Percentiles rank a stretch among this genome's conserved stretches.
Conservation (phyloP, 371 early-diverging fungal genomes). For the Mucor racemosus region DNA sequence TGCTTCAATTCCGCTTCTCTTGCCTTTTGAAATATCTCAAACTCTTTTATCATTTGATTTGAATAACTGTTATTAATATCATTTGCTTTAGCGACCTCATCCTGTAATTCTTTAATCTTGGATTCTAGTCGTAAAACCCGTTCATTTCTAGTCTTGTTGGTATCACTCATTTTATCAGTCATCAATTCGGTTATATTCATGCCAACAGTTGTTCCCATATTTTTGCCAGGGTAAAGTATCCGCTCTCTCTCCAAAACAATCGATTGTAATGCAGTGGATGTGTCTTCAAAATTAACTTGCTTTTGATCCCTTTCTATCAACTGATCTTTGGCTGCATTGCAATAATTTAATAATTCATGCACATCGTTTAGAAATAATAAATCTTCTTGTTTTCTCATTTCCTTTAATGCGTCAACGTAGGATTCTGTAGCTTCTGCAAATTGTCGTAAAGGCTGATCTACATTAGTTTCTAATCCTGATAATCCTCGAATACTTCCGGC, state of each 20-base stretch:
- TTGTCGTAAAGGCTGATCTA: conserved; percentile 73
- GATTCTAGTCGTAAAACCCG: conserved; percentile 70
- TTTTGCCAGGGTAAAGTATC: conserved; percentile 53
- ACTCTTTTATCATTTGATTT: conserved; percentile 79
- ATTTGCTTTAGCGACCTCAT: conserved; percentile 75
- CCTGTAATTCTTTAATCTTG: conserved; percentile 70
- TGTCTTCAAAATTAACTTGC: conserved; percentile 90
- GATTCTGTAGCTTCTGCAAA: conserved; percentile 75
- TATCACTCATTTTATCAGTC: conserved; percentile 85
- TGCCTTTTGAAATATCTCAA: conserved; percentile 75
- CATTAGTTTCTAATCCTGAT: conserved; percentile 83
- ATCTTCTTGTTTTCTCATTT: conserved; percentile 79
- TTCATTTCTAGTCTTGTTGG: conserved; percentile 72
- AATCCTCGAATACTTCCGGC: conserved; percentile 76
- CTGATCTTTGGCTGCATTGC: conserved; percentile 81
- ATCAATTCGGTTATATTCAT: conserved; percentile 76
- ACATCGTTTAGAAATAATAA: conserved; percentile 75
- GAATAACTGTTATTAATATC: conserved; percentile 78
- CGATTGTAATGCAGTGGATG: conserved; percentile 74
- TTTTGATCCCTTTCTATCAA: conserved; percentile 88
- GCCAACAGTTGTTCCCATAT: conserved; percentile 32
- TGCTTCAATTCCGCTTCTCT: conserved; percentile 83
- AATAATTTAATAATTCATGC: conserved; percentile 89
- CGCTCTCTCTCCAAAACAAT: conserved; percentile 67
- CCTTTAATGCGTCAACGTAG: conserved; percentile 66